A percentile compares a stretch with the other conserved stretches of the same genome.
Conservation (phyloP, 306 rosid species). For the Trifolium fragiferum region DNA sequence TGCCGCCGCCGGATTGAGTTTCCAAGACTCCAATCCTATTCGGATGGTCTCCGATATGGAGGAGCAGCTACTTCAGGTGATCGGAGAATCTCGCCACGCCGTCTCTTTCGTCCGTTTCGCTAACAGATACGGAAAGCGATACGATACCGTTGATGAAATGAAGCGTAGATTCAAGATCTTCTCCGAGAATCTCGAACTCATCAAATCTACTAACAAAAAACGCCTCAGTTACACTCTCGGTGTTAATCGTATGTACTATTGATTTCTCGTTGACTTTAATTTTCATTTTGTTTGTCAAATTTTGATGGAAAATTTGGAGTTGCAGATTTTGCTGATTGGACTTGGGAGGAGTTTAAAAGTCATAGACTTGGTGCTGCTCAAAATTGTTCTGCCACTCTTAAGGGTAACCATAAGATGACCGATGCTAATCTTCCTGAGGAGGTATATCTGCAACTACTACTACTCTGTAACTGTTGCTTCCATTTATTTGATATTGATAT, state of each 20-base stretch:
- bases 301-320: background rate
- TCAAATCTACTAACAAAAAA: slow-evolving; percentile 72
- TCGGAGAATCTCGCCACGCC: slow-evolving; percentile 65
- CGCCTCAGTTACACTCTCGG: slow-evolving; percentile 69
- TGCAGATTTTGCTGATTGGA: slow-evolving; percentile 87
- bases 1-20: slow-evolving; percentile 47
- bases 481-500: no score
- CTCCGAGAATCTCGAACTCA: slow-evolving; percentile 62
- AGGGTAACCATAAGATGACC: slow-evolving; percentile 71
- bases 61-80: slow-evolving; percentile 53
- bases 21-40: slow-evolving; percentile 82
- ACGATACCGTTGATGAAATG: slow-evolving; percentile 72
- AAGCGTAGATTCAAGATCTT: slow-evolving; percentile 68
- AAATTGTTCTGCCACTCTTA: slow-evolving; percentile 88
- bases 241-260: slow-evolving; percentile 65
- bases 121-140: slow-evolving; percentile 61
- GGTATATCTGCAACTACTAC: slow-evolving; percentile 41
- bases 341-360: slow-evolving; percentile 83
- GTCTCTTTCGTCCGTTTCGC: slow-evolving; percentile 83
- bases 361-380: slow-evolving; percentile 91
- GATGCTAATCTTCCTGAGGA: slow-evolving; percentile 63
- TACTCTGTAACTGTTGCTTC: no score
- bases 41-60: slow-evolving; percentile 64
- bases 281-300: background rate
- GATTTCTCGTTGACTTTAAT: background rate